phyloP scores from a whole-genome alignment of 2,329 filamentous ascomycete species.

The Calycina herbarum region DNA sequence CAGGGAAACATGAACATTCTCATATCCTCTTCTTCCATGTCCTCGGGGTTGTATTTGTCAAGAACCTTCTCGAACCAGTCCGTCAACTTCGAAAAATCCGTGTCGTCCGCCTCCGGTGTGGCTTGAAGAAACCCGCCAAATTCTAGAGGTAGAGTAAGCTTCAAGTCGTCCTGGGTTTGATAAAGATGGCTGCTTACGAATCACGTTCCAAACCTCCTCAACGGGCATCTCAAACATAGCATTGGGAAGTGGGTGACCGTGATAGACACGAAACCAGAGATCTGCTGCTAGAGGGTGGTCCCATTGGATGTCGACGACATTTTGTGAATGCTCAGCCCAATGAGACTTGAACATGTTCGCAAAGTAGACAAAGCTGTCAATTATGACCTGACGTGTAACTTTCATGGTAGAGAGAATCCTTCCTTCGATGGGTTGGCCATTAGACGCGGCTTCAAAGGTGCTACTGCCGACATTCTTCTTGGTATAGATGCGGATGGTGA shows the following conservation, averaged over 20 bases:
- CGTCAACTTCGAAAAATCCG: background rate
- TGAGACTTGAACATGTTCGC: conserved; percentile 6
- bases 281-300: conserved; percentile 5
- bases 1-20: background rate
- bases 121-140: background rate
- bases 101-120: background rate
- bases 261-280: conserved; percentile 24
- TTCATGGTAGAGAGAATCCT: conserved; percentile 13
- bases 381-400: conserved; percentile 17
- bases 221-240: conserved; percentile 4
- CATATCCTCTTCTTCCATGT: background rate
- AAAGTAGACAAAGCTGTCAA: conserved; percentile 14
- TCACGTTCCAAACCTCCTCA: background rate
- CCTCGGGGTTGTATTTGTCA: background rate
- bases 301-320: conserved; percentile 5
- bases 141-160: background rate
- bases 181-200: background rate
- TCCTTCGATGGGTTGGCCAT: conserved; percentile 3
- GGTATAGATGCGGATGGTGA: conserved; percentile 4
- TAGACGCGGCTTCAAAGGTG: background rate
- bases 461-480: background rate
- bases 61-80: background rate
- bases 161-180: background rate
- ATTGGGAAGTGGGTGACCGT: conserved; percentile 11
- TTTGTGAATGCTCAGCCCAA: conserved; percentile 8